phyloP scores from a whole-genome alignment of 164 flowering plant genomes.

The Berberis thunbergii region DNA sequence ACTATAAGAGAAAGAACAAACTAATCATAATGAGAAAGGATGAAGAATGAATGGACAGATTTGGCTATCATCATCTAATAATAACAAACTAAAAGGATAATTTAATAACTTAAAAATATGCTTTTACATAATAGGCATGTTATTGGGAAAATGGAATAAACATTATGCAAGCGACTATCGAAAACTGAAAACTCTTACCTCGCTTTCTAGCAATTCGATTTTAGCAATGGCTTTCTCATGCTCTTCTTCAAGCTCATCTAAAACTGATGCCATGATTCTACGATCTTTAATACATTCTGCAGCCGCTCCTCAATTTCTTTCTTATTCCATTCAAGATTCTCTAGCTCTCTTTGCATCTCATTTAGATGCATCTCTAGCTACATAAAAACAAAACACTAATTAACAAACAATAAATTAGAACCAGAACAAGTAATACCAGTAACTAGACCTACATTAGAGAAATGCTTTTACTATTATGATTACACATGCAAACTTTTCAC shows the following conservation, averaged over 20 bases:
- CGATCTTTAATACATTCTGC: constrained; percentile 31
- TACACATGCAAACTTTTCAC: too few relatives aligned
- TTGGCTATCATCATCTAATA: background rate
- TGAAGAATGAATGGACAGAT: background rate
- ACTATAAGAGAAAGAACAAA: background rate
- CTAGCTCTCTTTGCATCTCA: constrained; percentile 46
- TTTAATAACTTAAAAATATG: too few relatives aligned
- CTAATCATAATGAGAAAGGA: background rate
- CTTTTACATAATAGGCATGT: too few relatives aligned
- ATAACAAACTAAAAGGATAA: too few relatives aligned
- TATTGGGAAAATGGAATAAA: too few relatives aligned
- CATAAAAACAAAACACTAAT: too few relatives aligned
- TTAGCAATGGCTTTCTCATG: constrained; percentile 49
- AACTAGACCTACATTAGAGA: background rate
- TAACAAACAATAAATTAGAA: constrained; percentile 5
- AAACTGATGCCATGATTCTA: constrained; percentile 35
- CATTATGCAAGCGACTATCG: background rate
- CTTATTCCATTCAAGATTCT: constrained; percentile 44
- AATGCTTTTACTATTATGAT: too few relatives aligned
- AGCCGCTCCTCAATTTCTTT: constrained; percentile 35
- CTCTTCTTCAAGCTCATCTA: constrained; percentile 61
- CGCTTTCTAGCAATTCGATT: constrained; percentile 35
- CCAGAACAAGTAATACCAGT: background rate
- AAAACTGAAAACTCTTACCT: constrained; percentile 28
- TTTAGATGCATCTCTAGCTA: constrained; percentile 49